These are phyloP conservation scores for Rubia tinctorum DNA, from an alignment of 305 asterid species.

Conservation along the genomic window DNA sequence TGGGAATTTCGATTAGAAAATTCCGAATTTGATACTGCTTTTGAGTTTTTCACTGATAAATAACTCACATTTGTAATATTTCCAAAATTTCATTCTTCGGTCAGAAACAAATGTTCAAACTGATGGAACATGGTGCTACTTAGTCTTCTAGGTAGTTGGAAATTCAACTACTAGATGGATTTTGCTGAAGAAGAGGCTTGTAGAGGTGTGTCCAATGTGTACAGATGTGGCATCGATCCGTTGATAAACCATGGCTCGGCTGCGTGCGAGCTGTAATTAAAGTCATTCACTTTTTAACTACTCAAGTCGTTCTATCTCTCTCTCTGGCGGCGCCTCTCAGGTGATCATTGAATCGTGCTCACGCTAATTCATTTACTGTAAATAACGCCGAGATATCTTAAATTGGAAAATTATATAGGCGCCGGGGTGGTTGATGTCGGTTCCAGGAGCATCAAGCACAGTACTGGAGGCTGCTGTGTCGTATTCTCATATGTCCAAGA, in stretches of 20 bases:
- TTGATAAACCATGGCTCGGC: conserved; percentile 19
- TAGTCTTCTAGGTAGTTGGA: conserved; percentile 62
- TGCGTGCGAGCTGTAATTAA: conserved; percentile 64
- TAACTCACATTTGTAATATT: not conserved
- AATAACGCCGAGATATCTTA: not conserved
- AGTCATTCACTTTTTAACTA: conserved; percentile 65
- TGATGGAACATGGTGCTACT: conserved; percentile 83
- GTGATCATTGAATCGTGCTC: conserved; percentile 18
- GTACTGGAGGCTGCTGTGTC: conserved; percentile 73
- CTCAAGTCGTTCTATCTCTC: conserved; percentile 73
- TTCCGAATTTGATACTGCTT: not conserved
- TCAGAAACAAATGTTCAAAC: conserved; percentile 53
- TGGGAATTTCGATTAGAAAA: not conserved
- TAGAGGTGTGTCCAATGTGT: conserved; percentile 64
- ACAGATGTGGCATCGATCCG: conserved; percentile 40
- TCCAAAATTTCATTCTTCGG: not conserved
- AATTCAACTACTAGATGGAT: conserved; percentile 45
- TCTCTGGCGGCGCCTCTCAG: conserved; percentile 97
- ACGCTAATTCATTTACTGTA: not conserved
- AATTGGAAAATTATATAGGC: conserved; percentile 42
- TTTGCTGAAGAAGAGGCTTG: conserved; percentile 53
- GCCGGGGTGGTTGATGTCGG: conserved; percentile 81
- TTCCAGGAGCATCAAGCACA: conserved; percentile 89
- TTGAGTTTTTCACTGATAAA: not conserved
- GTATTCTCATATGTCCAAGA: conserved; percentile 78